phyloP scores from a whole-genome alignment of 495 filamentous ascomycete genomes.

The Elaphomyces granulatus region DNA sequence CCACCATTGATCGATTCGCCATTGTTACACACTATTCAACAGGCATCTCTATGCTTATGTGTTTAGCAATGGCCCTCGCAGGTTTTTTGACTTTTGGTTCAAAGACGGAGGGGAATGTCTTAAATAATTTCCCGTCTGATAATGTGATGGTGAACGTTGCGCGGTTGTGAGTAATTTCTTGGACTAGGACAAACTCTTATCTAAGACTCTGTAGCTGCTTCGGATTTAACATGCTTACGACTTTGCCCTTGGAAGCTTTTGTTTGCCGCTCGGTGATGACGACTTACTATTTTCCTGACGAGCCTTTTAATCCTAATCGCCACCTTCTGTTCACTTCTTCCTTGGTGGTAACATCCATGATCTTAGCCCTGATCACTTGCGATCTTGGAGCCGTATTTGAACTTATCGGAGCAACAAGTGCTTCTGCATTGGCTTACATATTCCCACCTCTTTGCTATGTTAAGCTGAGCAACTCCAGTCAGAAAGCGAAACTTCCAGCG shows the following conservation, averaged over 20 bases:
- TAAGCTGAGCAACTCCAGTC: slow-evolving; percentile 56
- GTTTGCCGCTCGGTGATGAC: slow-evolving; percentile 95
- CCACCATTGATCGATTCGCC: slow-evolving; percentile 87
- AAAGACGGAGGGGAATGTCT: slow-evolving; percentile 81
- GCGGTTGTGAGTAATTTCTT: slow-evolving; percentile 43
- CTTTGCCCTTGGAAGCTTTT: slow-evolving; percentile 87
- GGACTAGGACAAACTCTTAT: background rate
- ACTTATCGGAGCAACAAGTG: slow-evolving; percentile 85
- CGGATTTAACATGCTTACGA: slow-evolving; percentile 96
- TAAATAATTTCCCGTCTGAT: slow-evolving; percentile 89
- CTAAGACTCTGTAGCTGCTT: slow-evolving; percentile 43
- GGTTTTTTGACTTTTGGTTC: slow-evolving; percentile 91
- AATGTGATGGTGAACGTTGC: slow-evolving; percentile 91
- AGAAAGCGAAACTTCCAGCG: slow-evolving; percentile 62
- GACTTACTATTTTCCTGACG: slow-evolving; percentile 75
- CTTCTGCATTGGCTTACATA: slow-evolving; percentile 88
- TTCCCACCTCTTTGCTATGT: slow-evolving; percentile 90
- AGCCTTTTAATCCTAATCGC: slow-evolving; percentile 66
- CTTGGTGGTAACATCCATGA: slow-evolving; percentile 68
- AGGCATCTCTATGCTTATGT: slow-evolving; percentile 73
- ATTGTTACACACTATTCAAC: slow-evolving; percentile 88
- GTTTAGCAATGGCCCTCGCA: slow-evolving; percentile 71
- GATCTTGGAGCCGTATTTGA: slow-evolving; percentile 92
- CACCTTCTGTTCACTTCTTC: slow-evolving; percentile 74
- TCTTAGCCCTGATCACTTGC: slow-evolving; percentile 65